Base-by-base conservation (phyloP, 2,329 filamentous ascomycete species). In the Nemania sp. region DNA sequence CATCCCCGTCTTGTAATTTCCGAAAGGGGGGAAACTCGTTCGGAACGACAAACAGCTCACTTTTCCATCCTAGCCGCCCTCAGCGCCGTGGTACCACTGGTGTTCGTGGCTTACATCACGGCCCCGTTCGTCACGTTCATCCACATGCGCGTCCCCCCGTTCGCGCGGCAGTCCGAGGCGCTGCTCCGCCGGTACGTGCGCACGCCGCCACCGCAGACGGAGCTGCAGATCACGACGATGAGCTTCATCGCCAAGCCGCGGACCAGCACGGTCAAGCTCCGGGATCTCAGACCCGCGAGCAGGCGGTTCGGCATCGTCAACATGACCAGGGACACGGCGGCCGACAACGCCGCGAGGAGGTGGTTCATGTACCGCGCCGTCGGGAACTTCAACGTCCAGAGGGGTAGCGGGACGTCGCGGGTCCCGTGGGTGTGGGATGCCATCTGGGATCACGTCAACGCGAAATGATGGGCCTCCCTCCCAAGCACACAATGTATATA, bases 51-150 rank as follows among this genome's bases (percentile, higher is more conserved):
- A n/a, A n/a, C n/a, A n/a, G n/a, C n/a, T n/a, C n/a, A n/a, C n/a
- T n/a, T n/a, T n/a, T n/a, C 47, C 25, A 43, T 52, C 4, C 2
- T 65, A 89, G 86, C 87, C 58, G 75, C 83, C 49, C 69, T 84
- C 52, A 85, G 82, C 63, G 86, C 88, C 67, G 72, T 88, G 39
- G 74, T 90, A 9, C 91, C 91, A 2, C 77, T 92, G 68, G 59
- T 85, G 37, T 85, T 87, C 69, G 80, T 91, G 20, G 79, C 83
- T 37, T 89, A 87, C 72, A 83, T 83, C 48, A 86, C 88, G 1
- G 80, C 85, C 0, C 89, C 91, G 2, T 90, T 90, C 70, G 90
- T 94, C 7, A 86, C 87, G 42, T 87, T 87, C 70, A 81, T 95
- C 61, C 86, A 90, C 73, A 77, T 95, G 51, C 83, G 84, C 20